Conservation (phyloP, 495 filamentous ascomycete genomes). For the Xylaria palmicola region DNA sequence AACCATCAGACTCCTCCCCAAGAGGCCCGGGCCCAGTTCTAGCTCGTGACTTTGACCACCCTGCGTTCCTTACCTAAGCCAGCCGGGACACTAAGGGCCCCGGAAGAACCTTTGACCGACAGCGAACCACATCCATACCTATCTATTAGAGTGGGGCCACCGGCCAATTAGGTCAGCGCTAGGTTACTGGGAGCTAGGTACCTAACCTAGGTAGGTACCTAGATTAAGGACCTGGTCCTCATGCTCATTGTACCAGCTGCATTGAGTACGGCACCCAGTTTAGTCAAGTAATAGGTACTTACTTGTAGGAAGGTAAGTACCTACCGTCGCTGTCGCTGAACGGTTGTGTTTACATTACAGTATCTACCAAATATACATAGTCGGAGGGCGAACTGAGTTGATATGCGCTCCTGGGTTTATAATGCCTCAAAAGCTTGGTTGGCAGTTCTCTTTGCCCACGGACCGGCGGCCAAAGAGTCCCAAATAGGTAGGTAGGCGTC, state of each 20-base stretch:
- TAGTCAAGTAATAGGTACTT: too few relatives aligned
- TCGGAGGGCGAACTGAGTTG: too few relatives aligned
- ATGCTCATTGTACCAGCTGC: too few relatives aligned
- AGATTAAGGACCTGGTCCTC: too few relatives aligned
- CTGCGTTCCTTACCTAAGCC: slow-evolving; percentile 1
- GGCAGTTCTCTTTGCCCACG: too few relatives aligned
- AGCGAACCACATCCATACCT: neutral
- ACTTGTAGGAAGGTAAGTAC: neutral
- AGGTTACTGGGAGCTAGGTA: neutral
- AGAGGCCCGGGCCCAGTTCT: slow-evolving; percentile 13
- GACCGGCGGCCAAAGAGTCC: too few relatives aligned
- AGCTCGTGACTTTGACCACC: slow-evolving; percentile 18
- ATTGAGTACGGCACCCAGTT: too few relatives aligned
- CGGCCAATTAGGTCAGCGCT: neutral
- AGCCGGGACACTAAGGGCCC: slow-evolving; percentile 5
- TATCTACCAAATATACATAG: neutral
- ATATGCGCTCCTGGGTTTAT: too few relatives aligned
- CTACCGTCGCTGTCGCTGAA: neutral
- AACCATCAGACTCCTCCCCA: slow-evolving; percentile 19
- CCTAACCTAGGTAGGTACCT: neutral
- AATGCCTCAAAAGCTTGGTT: too few relatives aligned
- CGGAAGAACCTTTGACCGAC: slow-evolving; percentile 16
- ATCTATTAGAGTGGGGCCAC: neutral
- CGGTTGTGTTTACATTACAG: neutral
- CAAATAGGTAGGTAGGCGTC: too few relatives aligned